A percentile compares a stretch with the other conserved stretches of the same genome.
Conservation (phyloP, 164 flowering plant genomes). For the Vitis rotundifolia region DNA sequence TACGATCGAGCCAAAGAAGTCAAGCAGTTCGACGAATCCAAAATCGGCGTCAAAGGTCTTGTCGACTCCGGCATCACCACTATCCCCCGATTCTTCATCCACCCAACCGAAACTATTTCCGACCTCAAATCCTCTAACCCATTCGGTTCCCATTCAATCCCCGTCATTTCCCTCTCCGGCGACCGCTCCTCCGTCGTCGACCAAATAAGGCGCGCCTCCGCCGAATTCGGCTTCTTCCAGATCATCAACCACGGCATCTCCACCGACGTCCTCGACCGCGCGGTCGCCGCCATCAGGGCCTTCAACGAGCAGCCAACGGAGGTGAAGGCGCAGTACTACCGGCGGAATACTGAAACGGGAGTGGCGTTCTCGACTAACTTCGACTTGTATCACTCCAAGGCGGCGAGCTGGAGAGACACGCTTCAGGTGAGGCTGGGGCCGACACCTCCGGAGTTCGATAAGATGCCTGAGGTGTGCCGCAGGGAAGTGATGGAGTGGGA, state of each 20-base stretch:
- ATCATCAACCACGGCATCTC: conserved; percentile 52
- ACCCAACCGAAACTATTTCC: conserved; percentile 45
- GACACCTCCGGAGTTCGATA: conserved; percentile 6
- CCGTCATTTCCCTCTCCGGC: conserved; percentile 43
- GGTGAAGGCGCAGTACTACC: conserved; percentile 31
- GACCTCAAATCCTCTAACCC: conserved; percentile 11
- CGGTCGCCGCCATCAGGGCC: conserved; percentile 25
- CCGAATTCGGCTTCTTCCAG: conserved; percentile 54
- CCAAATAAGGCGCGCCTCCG: conserved; percentile 34
- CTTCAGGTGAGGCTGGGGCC: conserved; percentile 39
- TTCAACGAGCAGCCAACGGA: conserved; percentile 52
- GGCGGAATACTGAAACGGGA: conserved; percentile 23
- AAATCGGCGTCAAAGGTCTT: conserved; percentile 69
- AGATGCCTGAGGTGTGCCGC: conserved; percentile 46
- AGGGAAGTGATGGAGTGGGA: conserved; percentile 48
- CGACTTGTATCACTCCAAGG: conserved; percentile 45
- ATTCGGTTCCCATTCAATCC: conserved; percentile 17
- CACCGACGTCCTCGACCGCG: conserved; percentile 15
- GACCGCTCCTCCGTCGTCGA: conserved; percentile 28
- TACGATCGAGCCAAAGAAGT: conserved; percentile 42
- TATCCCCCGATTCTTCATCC: conserved; percentile 64
- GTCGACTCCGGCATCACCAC: conserved; percentile 55
- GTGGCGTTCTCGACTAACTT: conserved; percentile 36
- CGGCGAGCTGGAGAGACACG: conserved; percentile 68
- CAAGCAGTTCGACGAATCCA: conserved; percentile 63